Base-by-base conservation (phyloP, 495 filamentous ascomycete genomes). In the Aspergillus sclerotiicarbonarius region DNA sequence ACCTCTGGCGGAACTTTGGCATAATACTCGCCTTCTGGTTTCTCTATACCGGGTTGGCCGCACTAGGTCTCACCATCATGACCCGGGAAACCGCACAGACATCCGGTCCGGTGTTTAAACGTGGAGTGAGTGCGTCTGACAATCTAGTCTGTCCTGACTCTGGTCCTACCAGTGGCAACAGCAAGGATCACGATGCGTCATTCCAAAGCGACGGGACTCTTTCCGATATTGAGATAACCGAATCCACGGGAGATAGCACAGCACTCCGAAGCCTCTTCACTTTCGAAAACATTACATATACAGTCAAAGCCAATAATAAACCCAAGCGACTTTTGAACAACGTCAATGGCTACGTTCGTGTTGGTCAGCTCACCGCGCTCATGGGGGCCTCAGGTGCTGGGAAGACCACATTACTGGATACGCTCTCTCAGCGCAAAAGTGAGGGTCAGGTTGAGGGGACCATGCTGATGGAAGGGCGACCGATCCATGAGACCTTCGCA, bases 371-470 rank as follows among this genome's bases (percentile, higher is more conserved):
- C 8, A 92, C 89, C 1, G 90, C 90, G 12, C 71, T 94, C 13
- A 92, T 93, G 90, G 90, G 90, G 8, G 87, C 87, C 10, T 90
- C 87, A 2, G 90, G 90, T n/a, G 90, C 90, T 12, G 90, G 90
- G 6, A 95, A 95, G 66, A 95, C 90, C 0, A 94, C 90, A 0
- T 70, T 94, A 3, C 68, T 95, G 20, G 90, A 95, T 67, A 89
- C 92, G 1, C 71, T 95, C 7, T 90, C 90, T 0, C 74, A 81
- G 4, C 75, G 91, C 20, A 91, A 90, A 71, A 91, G 86, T 59
- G 88, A 92, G 55, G 91, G 90, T 0, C 86, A 93, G 29, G 67
- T 67, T 7, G 90, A 90, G 21, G 85, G 90, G 54, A 84, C 91
- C 33, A 63, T n/a, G n/a, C n/a, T 92, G 1, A 86, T 95, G 6